phyloP scores from a whole-genome alignment of 768 basidiomycete genomes.

The Wakefieldia striispora region DNA sequence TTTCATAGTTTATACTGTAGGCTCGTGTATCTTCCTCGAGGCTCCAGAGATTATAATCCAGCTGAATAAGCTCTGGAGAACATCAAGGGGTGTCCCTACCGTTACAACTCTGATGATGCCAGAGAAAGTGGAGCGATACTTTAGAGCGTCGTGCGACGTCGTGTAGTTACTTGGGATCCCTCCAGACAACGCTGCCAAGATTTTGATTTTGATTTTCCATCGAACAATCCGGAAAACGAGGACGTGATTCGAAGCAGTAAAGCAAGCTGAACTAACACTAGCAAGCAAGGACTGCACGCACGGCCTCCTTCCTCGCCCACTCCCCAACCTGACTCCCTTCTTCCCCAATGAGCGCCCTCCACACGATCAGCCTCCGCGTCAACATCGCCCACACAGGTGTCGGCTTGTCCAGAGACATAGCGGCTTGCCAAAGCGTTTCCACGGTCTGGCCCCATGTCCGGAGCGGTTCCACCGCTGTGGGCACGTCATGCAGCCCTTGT shows the following conservation, averaged over 20 bases:
- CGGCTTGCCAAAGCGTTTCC: constrained; percentile 42
- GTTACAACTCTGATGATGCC: no score
- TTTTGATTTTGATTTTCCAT: no score
- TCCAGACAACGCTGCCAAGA: no score
- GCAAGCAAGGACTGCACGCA: background rate
- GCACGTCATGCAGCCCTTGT: constrained; percentile 36
- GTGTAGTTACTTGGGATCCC: background rate
- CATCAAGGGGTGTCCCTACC: no score
- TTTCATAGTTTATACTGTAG: no score
- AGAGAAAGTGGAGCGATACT: constrained; percentile 1
- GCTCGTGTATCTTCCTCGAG: no score
- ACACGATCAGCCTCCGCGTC: constrained; percentile 53
- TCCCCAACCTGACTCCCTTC: constrained; percentile 42
- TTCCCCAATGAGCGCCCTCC: constrained; percentile 47
- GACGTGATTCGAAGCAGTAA: no score
- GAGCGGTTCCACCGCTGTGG: constrained; percentile 27
- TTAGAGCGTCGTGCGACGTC: constrained; percentile 1
- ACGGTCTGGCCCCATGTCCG: constrained; percentile 50
- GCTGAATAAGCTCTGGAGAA: constrained; percentile 16
- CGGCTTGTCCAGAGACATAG: constrained; percentile 17
- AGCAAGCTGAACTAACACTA: no score
- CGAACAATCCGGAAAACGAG: no score
- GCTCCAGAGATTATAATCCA: no score
- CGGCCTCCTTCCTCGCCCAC: constrained; percentile 47
- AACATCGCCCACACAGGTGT: constrained; percentile 49